Evolutionary conservation across 2,329 filamentous ascomycete species (phyloP).

Genomic region (Colletotrichum horii): DNA sequence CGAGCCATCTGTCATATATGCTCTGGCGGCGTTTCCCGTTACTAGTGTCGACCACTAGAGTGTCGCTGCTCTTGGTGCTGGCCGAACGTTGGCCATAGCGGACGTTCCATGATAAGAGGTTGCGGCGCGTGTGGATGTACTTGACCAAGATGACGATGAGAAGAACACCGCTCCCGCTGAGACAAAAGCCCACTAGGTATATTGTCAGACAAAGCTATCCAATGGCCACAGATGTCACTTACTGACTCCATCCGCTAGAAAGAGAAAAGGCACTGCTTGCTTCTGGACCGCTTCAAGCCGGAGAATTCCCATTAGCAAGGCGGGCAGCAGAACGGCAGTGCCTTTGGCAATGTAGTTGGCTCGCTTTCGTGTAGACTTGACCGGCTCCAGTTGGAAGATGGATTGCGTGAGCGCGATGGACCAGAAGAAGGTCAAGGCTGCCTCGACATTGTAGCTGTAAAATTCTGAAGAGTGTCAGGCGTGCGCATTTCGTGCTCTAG

Average conservation of each 20-base stretch:
- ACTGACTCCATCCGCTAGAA: slow-evolving; percentile 43
- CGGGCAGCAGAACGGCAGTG: slow-evolving; percentile 39
- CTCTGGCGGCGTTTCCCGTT: slow-evolving; percentile 22
- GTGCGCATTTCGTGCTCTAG: neutral
- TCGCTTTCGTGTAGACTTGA: slow-evolving; percentile 30
- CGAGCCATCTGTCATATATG: slow-evolving; percentile 51
- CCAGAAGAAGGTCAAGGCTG: slow-evolving; percentile 52
- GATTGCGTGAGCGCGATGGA: slow-evolving; percentile 40
- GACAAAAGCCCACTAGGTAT: slow-evolving; percentile 40
- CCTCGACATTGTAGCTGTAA: slow-evolving; percentile 55
- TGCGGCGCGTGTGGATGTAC: slow-evolving; percentile 42
- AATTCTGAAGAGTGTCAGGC: slow-evolving; percentile 41
- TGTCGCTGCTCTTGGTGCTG: slow-evolving; percentile 8
- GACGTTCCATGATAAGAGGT: slow-evolving; percentile 35
- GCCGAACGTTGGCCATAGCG: slow-evolving; percentile 31
- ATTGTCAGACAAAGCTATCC: neutral
- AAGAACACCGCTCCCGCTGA: slow-evolving; percentile 39
- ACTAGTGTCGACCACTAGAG: slow-evolving; percentile 11
- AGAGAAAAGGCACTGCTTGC: slow-evolving; percentile 32
- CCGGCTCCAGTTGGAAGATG: slow-evolving; percentile 33
- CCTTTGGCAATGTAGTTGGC: slow-evolving; percentile 35
- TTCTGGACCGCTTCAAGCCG: slow-evolving; percentile 31
- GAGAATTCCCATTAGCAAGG: slow-evolving; percentile 36
- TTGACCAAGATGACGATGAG: slow-evolving; percentile 43
- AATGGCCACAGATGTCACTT: slow-evolving; percentile 18